Conservation (phyloP, 305 asterid genomes). For the Ilex paraguariensis region DNA sequence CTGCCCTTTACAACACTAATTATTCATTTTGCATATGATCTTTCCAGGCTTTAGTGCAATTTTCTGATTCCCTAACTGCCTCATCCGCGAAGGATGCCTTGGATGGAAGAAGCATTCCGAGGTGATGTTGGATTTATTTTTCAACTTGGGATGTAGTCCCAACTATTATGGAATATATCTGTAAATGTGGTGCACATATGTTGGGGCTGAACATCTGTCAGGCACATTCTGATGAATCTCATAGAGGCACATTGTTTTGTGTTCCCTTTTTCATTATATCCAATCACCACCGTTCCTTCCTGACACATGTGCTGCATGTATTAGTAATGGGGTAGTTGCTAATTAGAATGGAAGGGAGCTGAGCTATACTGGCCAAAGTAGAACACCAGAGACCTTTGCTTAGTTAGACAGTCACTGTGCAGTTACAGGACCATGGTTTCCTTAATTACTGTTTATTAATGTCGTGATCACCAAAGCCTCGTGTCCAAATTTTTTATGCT, state of each 20-base stretch:
- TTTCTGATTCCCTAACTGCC: conserved; percentile 86
- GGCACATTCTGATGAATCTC: conserved; percentile 42
- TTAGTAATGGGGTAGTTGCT: too few species aligned
- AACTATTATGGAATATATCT: conserved; percentile 36
- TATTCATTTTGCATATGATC: neutral
- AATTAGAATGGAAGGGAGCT: too few species aligned
- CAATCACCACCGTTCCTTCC: too few species aligned
- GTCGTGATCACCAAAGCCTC: neutral
- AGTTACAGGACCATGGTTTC: too few species aligned
- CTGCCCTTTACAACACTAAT: neutral
- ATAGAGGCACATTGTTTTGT: conserved; percentile 40
- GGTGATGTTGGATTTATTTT: conserved; percentile 80
- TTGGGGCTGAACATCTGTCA: conserved; percentile 49
- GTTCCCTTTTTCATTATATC: neutral
- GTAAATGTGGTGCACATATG: conserved; percentile 39
- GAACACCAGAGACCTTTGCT: too few species aligned
- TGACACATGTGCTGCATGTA: too few species aligned
- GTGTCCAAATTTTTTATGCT: neutral
- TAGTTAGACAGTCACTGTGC: too few species aligned
- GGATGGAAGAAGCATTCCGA: conserved; percentile 98
- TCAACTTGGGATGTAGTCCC: conserved; percentile 51
- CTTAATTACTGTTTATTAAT: too few species aligned
- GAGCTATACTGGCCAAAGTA: too few species aligned
- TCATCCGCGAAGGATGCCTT: conserved; percentile 92
- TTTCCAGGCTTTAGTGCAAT: conserved; percentile 89